Percentiles rank a stretch among this genome's conserved stretches.
Conservation (phyloP, 768 basidiomycete genomes). For the Amanita exitialis region DNA sequence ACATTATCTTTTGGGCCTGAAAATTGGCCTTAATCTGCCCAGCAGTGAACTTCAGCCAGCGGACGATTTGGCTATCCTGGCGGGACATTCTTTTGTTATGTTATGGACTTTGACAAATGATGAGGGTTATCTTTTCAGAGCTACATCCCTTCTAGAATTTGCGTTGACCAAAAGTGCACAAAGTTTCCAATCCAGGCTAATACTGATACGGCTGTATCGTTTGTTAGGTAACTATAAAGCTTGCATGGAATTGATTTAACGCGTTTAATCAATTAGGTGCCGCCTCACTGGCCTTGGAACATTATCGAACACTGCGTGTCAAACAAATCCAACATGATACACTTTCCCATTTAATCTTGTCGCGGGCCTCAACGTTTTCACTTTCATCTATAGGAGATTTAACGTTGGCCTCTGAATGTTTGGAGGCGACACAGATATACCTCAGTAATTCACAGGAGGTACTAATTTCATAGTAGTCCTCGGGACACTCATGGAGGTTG, state of each 20-base stretch:
- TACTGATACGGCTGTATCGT: constrained; percentile 76
- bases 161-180: constrained; percentile 64
- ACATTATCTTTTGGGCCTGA: constrained; percentile 58
- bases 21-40: constrained; percentile 55
- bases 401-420: constrained; percentile 63
- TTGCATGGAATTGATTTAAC: not conserved
- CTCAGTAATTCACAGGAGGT: constrained; percentile 74
- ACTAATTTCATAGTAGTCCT: constrained; percentile 7
- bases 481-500: not conserved
- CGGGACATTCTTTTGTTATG: constrained; percentile 56
- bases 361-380: constrained; percentile 73
- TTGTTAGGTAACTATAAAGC: constrained; percentile 46
- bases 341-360: constrained; percentile 72
- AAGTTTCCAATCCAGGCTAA: constrained; percentile 68
- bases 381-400: constrained; percentile 68
- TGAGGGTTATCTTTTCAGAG: constrained; percentile 51
- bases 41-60: constrained; percentile 78
- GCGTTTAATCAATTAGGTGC: constrained; percentile 40
- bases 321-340: constrained; percentile 90
- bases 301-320: constrained; percentile 67
- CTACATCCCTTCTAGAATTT: constrained; percentile 60
- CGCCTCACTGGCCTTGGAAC: constrained; percentile 61
- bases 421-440: constrained; percentile 78
- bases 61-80: constrained; percentile 76
- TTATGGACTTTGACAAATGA: constrained; percentile 50